phyloP scores from a whole-genome alignment of 345 rosid species.

The Cardamine occulta region DNA sequence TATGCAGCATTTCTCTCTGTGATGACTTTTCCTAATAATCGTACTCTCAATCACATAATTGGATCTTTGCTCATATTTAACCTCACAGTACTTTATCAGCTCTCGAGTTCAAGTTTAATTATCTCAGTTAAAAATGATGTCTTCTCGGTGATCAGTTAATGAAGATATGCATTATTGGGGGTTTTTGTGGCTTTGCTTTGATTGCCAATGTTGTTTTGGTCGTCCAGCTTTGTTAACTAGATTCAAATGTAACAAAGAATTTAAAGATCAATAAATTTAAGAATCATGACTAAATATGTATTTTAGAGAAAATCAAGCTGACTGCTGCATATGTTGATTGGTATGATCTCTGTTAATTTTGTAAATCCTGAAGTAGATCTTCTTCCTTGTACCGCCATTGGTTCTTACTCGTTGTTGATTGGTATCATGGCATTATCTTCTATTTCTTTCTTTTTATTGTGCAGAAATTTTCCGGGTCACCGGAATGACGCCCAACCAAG shows the following conservation, averaged over 20 bases:
- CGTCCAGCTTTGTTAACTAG: background rate
- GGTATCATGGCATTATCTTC: constrained; percentile 9
- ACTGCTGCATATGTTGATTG: background rate
- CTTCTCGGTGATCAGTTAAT: background rate
- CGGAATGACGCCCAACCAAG: constrained; percentile 89
- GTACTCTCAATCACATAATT: background rate
- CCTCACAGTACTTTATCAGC: background rate
- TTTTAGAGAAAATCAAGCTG: background rate
- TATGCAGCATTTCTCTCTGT: constrained; percentile 20
- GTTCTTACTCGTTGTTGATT: constrained; percentile 3
- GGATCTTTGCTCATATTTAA: background rate
- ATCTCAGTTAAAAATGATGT: constrained; percentile 3
- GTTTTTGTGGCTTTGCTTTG: constrained; percentile 29
- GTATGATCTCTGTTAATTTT: constrained; percentile 17
- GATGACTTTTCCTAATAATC: background rate
- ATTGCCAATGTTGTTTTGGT: constrained; percentile 5
- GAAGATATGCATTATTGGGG: background rate
- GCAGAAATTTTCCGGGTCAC: constrained; percentile 86
- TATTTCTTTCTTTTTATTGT: background rate
- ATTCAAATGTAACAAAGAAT: background rate
- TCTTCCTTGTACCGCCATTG: constrained; percentile 7
- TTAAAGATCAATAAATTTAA: constrained; percentile 4
- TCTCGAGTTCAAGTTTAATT: background rate
- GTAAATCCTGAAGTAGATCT: constrained; percentile 18
- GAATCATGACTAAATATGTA: constrained; percentile 5